Conservation (phyloP, 345 rosid genomes). For the Litchi chinensis region DNA sequence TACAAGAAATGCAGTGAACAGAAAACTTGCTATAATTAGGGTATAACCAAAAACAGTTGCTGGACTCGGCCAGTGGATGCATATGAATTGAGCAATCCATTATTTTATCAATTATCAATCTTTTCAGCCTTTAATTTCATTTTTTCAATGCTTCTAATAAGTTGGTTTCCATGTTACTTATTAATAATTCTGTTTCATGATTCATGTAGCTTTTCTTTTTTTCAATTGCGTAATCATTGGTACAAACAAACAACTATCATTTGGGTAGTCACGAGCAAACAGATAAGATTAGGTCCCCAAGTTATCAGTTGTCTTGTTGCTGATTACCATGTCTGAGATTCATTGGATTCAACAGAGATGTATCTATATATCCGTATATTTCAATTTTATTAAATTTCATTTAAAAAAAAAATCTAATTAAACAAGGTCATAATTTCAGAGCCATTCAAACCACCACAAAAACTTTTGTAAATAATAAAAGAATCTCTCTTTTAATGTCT, state of each 20-base stretch:
- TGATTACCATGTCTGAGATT: neutral
- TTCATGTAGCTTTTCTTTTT: neutral
- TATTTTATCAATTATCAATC: neutral
- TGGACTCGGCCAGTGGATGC: neutral
- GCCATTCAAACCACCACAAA: conserved; percentile 1
- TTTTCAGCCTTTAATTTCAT: neutral
- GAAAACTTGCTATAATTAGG: neutral
- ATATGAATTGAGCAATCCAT: neutral
- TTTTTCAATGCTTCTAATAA: neutral
- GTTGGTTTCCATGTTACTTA: neutral
- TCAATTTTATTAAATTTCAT: neutral
- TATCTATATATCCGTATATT: neutral
- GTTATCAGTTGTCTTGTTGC: neutral
- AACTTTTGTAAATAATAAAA: neutral
- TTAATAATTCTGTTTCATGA: neutral
- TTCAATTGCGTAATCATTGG: neutral
- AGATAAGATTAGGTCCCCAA: neutral
- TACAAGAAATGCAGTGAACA: neutral
- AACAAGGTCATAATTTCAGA: neutral
- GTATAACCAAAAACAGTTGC: neutral
- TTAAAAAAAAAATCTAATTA: neutral
- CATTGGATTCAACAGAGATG: neutral
- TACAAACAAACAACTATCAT: neutral
- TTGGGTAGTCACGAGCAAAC: neutral
- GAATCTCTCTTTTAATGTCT: neutral